These are phyloP conservation scores for Penicillium sp. DNA, from an alignment of 2,329 filamentous ascomycete genomes.

Conservation along the genomic window DNA sequence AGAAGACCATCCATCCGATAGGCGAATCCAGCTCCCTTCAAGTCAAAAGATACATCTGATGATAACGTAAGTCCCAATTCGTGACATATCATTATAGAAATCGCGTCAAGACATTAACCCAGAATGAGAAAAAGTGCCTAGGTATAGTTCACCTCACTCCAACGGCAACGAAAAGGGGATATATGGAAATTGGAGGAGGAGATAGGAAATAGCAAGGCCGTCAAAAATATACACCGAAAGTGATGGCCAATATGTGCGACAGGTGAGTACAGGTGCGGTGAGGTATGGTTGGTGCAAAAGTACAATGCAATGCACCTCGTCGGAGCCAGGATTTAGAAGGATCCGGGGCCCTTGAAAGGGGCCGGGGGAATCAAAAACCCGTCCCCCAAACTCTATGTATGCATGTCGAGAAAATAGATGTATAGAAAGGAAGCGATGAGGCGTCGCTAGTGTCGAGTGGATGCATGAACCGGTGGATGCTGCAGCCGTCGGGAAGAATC, in stretches of 20 bases:
- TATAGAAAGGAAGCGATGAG: constrained; percentile 7
- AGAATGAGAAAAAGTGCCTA: no score
- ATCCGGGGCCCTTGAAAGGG: not conserved
- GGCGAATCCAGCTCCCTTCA: no score
- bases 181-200: constrained; percentile 9
- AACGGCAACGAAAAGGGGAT: constrained; percentile 10
- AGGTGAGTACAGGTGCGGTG: constrained; percentile 6
- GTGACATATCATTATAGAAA: constrained; percentile 23
- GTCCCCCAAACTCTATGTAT: not conserved
- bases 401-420: constrained; percentile 10
- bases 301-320: no score
- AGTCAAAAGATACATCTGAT: not conserved
- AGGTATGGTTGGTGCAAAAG: no score
- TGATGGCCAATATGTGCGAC: constrained; percentile 14
- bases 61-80: constrained; percentile 5
- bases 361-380: not conserved
- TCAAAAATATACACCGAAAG: constrained; percentile 16
- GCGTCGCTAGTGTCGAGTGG: not conserved
- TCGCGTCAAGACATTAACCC: constrained; percentile 21
- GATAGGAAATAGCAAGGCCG: constrained; percentile 4
- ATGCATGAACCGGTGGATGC: not conserved
- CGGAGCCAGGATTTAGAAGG: not conserved
- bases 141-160: constrained; percentile 8
- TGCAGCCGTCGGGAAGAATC: no score
- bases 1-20: no score